phyloP scores from a whole-genome alignment of 2,329 filamentous ascomycete genomes.

The Penicillium brasilianum region DNA sequence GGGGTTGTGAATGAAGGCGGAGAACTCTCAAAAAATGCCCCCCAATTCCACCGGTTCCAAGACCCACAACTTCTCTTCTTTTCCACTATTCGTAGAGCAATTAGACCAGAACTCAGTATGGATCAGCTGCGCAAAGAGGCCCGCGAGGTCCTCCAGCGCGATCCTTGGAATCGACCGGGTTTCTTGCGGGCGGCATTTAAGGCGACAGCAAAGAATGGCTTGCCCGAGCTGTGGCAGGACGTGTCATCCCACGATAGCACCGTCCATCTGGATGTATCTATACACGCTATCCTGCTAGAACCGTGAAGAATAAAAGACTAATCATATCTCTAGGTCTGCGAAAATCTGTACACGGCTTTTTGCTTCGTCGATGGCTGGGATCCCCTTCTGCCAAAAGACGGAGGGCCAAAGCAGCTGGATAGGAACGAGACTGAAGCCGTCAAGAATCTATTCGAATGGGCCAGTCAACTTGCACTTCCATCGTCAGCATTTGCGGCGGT shows the following conservation, averaged over 20 bases:
- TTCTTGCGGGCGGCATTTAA: conserved; percentile 9
- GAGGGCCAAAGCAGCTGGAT: conserved; percentile 22
- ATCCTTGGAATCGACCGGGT: conserved; percentile 19
- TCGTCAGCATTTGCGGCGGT: conserved; percentile 37
- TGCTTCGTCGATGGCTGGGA: conserved; percentile 31
- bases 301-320: neutral
- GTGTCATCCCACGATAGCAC: conserved; percentile 31
- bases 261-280: conserved; percentile 32
- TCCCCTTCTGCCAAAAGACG: conserved; percentile 20
- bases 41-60: conserved; percentile 7
- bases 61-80: conserved; percentile 2
- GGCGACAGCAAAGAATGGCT: conserved; percentile 14
- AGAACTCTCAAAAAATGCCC: conserved; percentile 7
- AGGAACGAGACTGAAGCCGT: conserved; percentile 32
- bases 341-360: conserved; percentile 39
- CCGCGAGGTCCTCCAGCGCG: conserved; percentile 30
- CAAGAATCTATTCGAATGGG: conserved; percentile 41
- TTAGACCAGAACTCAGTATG: conserved; percentile 21
- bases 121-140: conserved; percentile 37
- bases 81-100: neutral
- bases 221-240: conserved; percentile 39
- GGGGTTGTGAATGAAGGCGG: conserved; percentile 31
- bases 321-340: conserved; percentile 33
- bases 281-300: neutral
- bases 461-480: conserved; percentile 38